Evolutionary conservation across 2,329 filamentous ascomycete genomes (phyloP).

Genomic region (Trichoderma sp.): DNA sequence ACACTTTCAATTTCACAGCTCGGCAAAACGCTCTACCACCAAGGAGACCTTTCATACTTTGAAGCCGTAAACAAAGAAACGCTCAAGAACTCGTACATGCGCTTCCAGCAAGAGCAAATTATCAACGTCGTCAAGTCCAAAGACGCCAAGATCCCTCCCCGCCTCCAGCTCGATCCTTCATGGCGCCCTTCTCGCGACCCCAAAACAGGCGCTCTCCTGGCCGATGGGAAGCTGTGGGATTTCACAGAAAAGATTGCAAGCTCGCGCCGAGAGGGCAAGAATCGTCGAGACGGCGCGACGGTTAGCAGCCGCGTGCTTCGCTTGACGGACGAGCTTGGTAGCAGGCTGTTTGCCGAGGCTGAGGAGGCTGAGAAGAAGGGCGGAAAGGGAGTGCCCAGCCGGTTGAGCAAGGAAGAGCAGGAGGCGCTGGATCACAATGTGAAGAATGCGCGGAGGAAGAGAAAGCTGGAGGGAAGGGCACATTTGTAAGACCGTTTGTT

Average conservation of each 20-base stretch:
- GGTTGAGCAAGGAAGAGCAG: conserved; percentile 54
- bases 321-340: conserved; percentile 74
- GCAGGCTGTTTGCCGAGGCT: conserved; percentile 65
- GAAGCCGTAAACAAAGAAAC: conserved; percentile 99
- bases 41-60: conserved; percentile 95
- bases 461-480: conserved; percentile 54
- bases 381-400: conserved; percentile 44
- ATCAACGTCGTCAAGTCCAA: conserved; percentile 71
- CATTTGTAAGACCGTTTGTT: conserved; percentile 43
- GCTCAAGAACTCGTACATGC: conserved; percentile 85
- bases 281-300: conserved; percentile 87
- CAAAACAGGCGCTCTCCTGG: conserved; percentile 60
- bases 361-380: conserved; percentile 41
- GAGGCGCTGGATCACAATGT: conserved; percentile 46
- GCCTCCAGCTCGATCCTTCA: conserved; percentile 68
- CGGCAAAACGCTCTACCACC: conserved; percentile 95
- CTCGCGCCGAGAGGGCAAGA: conserved; percentile 88
- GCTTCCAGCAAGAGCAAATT: conserved; percentile 90
- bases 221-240: conserved; percentile 81
- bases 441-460: conserved; percentile 50
- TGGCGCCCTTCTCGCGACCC: conserved; percentile 73
- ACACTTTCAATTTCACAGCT: conserved; percentile 53
- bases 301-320: conserved; percentile 79
- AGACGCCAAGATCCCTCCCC: conserved; percentile 61
- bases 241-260: conserved; percentile 87